Conservation (phyloP, 208 protist genomes). For the Angomonas deanei region DNA sequence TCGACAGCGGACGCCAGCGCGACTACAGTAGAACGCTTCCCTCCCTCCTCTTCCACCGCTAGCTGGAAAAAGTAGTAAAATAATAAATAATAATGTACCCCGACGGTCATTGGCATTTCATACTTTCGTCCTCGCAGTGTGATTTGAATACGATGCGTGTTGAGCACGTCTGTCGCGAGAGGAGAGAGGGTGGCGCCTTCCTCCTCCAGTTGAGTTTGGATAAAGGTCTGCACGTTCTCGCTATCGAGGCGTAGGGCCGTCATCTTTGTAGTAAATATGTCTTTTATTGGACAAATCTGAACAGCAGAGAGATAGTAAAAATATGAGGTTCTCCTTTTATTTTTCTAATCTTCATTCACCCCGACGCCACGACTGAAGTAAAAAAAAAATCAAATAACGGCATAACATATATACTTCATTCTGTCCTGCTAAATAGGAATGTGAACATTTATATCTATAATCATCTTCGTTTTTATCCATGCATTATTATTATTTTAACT, state of each 20-base stretch:
- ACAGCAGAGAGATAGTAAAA: not conserved
- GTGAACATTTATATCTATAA: no score
- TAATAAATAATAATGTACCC: conserved; percentile 31
- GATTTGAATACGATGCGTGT: conserved; percentile 49
- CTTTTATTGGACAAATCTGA: no score
- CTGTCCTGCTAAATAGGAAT: conserved; percentile 1
- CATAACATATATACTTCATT: not conserved
- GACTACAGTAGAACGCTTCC: no score
- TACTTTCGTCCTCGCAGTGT: conserved; percentile 57
- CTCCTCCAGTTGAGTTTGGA: no score
- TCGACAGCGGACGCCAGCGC: no score
- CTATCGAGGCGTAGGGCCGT: no score
- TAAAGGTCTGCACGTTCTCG: no score
- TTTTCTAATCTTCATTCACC: not conserved
- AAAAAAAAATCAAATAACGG: no score
- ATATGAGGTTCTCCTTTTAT: not conserved
- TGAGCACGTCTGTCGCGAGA: conserved; percentile 5
- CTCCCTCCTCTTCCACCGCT: not conserved
- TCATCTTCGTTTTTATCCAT: no score
- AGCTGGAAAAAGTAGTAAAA: conserved; percentile 53
- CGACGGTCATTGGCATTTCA: conserved; percentile 53
- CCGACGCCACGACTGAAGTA: no score
- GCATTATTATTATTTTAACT: not conserved
- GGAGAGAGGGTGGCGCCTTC: not conserved
- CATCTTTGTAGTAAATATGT: no score